These are phyloP conservation scores for Daldinia childiae DNA, from an alignment of 495 filamentous ascomycete genomes.

Conservation along the genomic window DNA sequence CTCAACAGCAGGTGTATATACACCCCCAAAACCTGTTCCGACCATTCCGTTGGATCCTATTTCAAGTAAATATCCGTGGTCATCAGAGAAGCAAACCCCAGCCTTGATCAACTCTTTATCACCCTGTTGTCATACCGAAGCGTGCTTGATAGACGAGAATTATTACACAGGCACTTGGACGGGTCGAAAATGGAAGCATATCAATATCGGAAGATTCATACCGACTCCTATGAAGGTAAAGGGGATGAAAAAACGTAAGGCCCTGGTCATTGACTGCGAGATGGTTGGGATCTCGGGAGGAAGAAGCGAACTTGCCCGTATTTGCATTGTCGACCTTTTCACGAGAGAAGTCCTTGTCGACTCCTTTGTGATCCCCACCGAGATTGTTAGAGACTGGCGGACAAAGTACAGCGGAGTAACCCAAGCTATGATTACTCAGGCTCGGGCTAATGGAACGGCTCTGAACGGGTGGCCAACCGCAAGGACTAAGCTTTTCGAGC, in stretches of 20 bases:
- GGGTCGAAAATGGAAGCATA: background rate
- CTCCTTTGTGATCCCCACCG: conserved; percentile 52
- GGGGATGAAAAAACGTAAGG: conserved; percentile 19
- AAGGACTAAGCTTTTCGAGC: conserved; percentile 46
- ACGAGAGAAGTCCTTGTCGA: conserved; percentile 55
- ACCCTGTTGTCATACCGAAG: conserved; percentile 10
- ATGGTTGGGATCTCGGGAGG: conserved; percentile 51
- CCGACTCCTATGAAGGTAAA: background rate
- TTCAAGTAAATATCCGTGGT: conserved; percentile 24
- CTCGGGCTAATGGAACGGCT: conserved; percentile 2
- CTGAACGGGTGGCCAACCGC: conserved; percentile 49
- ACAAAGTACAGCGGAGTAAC: conserved; percentile 54
- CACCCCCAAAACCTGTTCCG: background rate
- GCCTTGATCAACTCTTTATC: background rate
- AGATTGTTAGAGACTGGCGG: conserved; percentile 52
- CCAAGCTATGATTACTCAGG: conserved; percentile 6
- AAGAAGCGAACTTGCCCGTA: conserved; percentile 52
- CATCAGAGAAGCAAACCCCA: background rate
- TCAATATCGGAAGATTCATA: conserved; percentile 1
- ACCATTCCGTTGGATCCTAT: background rate
- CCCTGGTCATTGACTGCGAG: conserved; percentile 62
- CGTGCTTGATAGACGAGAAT: background rate
- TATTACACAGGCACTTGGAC: conserved; percentile 15
- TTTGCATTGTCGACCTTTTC: conserved; percentile 58
- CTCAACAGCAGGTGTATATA: background rate